phyloP scores from a whole-genome alignment of 805 yeast genomes.

The Starmerella asiatica region DNA sequence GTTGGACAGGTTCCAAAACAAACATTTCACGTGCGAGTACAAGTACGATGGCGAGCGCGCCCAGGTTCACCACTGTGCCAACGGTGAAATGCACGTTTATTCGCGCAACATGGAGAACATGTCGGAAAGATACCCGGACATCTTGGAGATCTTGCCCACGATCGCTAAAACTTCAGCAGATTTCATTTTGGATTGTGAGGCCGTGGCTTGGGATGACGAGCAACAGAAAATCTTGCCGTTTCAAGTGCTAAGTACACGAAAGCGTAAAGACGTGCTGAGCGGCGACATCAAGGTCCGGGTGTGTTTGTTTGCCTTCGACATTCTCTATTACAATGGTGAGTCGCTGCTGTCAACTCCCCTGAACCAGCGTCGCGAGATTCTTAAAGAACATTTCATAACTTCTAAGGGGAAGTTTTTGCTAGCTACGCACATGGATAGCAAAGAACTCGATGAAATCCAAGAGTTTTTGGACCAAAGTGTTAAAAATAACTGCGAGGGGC shows the following conservation, averaged over 20 bases:
- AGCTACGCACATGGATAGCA: conserved; percentile 62
- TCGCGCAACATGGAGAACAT: conserved; percentile 94
- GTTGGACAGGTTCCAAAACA: conserved; percentile 72
- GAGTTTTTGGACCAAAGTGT: conserved; percentile 76
- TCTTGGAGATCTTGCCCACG: conserved; percentile 52
- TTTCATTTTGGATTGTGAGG: conserved; percentile 85
- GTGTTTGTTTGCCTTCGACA: conserved; percentile 84
- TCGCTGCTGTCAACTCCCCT: conserved; percentile 55
- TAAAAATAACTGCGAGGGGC: conserved; percentile 82
- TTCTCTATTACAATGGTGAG: conserved; percentile 60
- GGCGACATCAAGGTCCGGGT: conserved; percentile 82
- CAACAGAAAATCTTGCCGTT: conserved; percentile 76
- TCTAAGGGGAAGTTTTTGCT: conserved; percentile 68
- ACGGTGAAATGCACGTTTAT: conserved; percentile 55
- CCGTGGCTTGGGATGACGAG: conserved; percentile 90
- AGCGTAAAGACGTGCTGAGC: conserved; percentile 80
- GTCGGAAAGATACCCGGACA: conserved; percentile 92
- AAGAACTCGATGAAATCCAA: conserved; percentile 62
- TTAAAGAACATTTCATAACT: conserved; percentile 43
- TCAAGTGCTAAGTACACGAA: conserved; percentile 84
- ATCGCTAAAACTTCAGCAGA: conserved; percentile 34
- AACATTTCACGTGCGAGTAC: conserved; percentile 85
- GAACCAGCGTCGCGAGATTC: conserved; percentile 50
- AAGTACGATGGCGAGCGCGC: conserved; percentile 98
- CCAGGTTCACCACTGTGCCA: conserved; percentile 67